Percentiles rank a stretch among this genome's conserved stretches.
These are phyloP conservation scores for Conringia planisiliqua DNA, from an alignment of 345 rosid species.

Conservation along the genomic window DNA sequence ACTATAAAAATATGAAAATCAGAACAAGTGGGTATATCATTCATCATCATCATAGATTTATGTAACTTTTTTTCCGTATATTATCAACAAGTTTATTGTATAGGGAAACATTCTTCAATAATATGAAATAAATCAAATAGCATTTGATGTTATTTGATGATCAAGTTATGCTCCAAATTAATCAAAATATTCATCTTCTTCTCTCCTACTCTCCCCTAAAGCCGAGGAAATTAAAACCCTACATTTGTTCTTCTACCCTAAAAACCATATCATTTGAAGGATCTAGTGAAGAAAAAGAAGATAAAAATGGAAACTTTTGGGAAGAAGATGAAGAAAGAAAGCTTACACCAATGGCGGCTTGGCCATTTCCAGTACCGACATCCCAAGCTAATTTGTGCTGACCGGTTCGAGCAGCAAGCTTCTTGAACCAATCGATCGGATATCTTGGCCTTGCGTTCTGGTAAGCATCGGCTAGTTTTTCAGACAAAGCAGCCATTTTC, in stretches of 20 bases:
- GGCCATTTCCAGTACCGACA: constrained; percentile 69
- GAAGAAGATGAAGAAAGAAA: constrained; percentile 8
- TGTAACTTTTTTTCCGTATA: too few relatives aligned
- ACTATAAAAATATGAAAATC: too few relatives aligned
- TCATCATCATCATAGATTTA: too few relatives aligned
- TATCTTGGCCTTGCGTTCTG: constrained; percentile 52
- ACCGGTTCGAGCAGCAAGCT: constrained; percentile 49
- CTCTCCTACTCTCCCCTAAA: neutral
- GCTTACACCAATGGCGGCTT: constrained; percentile 56
- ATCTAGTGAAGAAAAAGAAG: neutral
- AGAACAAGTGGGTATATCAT: too few relatives aligned
- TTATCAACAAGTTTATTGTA: too few relatives aligned
- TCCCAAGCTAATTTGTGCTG: constrained; percentile 61
- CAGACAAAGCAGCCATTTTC: constrained; percentile 51
- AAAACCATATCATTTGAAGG: neutral
- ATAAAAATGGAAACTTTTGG: neutral
- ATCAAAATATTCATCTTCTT: neutral
- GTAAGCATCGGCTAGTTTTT: constrained; percentile 58
- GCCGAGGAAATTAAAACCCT: neutral
- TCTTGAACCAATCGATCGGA: constrained; percentile 50
- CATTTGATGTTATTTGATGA: neutral
- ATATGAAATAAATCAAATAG: too few relatives aligned
- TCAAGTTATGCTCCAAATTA: neutral
- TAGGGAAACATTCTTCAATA: too few relatives aligned
- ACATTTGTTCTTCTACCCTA: neutral